Base-by-base conservation (phyloP, 2,329 filamentous ascomycete species). In the Cordyceps sp. region DNA sequence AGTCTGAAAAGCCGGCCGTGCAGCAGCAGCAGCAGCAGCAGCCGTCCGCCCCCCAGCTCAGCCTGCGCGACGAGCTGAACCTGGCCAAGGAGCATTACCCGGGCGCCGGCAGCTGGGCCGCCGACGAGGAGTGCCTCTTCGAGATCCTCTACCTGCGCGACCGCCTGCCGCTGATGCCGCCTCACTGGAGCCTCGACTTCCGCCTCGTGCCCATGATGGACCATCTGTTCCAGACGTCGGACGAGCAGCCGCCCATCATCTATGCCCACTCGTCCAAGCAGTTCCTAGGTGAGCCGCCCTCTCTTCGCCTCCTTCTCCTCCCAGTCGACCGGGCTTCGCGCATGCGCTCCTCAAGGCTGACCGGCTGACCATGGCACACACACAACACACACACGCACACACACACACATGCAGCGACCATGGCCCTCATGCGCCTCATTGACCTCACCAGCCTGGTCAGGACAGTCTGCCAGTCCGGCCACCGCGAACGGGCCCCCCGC, bases 21-120 rank as follows among this genome's bases (percentile, higher is more conserved):
- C n/a, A n/a, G n/a, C n/a, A n/a, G n/a, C n/a, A n/a, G n/a, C n/a
- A n/a, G n/a, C n/a, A n/a, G n/a, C n/a, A n/a, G n/a, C n/a, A n/a
- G n/a, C n/a, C n/a, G n/a, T n/a, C n/a, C n/a, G n/a, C n/a, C n/a
- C n/a, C n/a, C n/a, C n/a, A 26, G 9, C 25, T 3, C 27, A 6
- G 10, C 12, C 27, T 3, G 3, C 9, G 7, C 27, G 27, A 19
- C 12, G 17, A 29, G 6, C 27, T 29, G 6, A 12, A 19, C 27
- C 6, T 10, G 6, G 58, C 66, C 41, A 64, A 58, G 45, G 34
- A 41, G 19, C 42, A 48, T 1, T 61, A 57, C 32, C 55, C 56
- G 0, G 55, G 55, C 17, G 54, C 64, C 26, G 57, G 56, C 29
- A 50, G 57, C 33, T 72, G 68, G 65, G 55, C 69, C 19, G 48